Evolutionary conservation across 1,284 basidiomycete genomes (phyloP).

Genomic region (Cryptococcus jaspeensis): DNA sequence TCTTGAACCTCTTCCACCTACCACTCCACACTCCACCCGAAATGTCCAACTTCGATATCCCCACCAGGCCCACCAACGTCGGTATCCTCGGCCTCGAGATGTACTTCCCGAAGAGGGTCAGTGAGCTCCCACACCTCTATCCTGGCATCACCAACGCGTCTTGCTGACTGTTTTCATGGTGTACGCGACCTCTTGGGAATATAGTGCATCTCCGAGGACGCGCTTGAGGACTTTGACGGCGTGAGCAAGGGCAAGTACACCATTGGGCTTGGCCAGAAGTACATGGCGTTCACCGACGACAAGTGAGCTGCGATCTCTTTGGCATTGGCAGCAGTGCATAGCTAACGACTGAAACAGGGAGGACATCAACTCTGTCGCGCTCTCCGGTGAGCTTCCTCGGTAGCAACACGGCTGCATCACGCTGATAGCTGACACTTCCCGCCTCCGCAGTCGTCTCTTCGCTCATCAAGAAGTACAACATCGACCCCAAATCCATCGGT

Average conservation of each 20-base stretch:
- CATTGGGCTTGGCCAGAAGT: conserved; percentile 96
- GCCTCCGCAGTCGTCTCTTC: conserved; percentile 66
- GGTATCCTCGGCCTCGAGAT: conserved; percentile 89
- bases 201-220: conserved; percentile 90
- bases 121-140: conserved; percentile 35
- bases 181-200: conserved; percentile 1
- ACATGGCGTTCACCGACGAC: conserved; percentile 97
- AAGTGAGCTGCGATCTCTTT: conserved; percentile 50
- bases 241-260: conserved; percentile 98
- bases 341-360: conserved; percentile 54
- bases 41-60: conserved; percentile 45
- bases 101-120: conserved; percentile 87
- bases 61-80: conserved; percentile 77
- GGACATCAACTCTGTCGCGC: conserved; percentile 96
- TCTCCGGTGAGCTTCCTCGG: conserved; percentile 66
- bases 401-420: neutral
- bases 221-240: conserved; percentile 92
- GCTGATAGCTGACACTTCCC: conserved; percentile 23
- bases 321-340: too few relatives aligned
- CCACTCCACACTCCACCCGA: neutral
- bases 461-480: conserved; percentile 89
- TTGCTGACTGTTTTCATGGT: neutral
- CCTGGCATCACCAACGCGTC: neutral
- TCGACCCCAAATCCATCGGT: conserved; percentile 94
- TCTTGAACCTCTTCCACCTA: neutral